These are phyloP conservation scores for Gloeopeniophorella convolvens DNA, from an alignment of 768 basidiomycete species.

Conservation along the genomic window DNA sequence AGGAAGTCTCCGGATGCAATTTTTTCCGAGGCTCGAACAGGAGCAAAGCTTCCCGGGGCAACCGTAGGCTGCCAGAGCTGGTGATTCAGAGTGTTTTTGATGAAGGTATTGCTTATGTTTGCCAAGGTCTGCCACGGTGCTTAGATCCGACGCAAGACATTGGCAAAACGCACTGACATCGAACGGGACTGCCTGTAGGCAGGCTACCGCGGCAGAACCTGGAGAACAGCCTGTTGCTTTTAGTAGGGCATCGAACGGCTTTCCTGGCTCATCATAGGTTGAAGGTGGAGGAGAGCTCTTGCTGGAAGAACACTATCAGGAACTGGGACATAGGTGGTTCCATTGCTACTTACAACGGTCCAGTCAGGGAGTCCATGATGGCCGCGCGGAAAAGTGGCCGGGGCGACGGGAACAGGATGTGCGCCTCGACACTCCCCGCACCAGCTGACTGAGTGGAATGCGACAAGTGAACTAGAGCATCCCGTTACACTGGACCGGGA, in stretches of 20 bases:
- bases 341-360: conserved; percentile 39
- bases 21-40: conserved; percentile 37
- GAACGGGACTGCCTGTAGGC: conserved; percentile 41
- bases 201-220: conserved; percentile 34
- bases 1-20: conserved; percentile 42
- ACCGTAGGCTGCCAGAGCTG: conserved; percentile 53
- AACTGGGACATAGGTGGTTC: background rate
- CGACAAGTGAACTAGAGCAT: background rate
- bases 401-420: conserved; percentile 33
- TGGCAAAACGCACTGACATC: conserved; percentile 27
- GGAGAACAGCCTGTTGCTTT: conserved; percentile 40
- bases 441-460: conserved; percentile 37
- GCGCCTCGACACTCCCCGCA: conserved; percentile 41
- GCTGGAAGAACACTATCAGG: conserved; percentile 26
- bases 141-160: background rate
- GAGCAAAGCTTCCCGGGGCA: conserved; percentile 41
- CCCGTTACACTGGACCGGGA: background rate
- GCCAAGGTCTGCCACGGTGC: conserved; percentile 34
- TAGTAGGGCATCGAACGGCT: conserved; percentile 43
- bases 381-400: conserved; percentile 40
- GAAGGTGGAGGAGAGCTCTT: conserved; percentile 44
- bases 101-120: conserved; percentile 42
- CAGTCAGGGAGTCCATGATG: conserved; percentile 44
- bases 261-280: conserved; percentile 45
- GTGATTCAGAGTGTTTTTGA: conserved; percentile 37